Conservation (phyloP, 306 rosid genomes). For the Elaeagnus macrophylla region DNA sequence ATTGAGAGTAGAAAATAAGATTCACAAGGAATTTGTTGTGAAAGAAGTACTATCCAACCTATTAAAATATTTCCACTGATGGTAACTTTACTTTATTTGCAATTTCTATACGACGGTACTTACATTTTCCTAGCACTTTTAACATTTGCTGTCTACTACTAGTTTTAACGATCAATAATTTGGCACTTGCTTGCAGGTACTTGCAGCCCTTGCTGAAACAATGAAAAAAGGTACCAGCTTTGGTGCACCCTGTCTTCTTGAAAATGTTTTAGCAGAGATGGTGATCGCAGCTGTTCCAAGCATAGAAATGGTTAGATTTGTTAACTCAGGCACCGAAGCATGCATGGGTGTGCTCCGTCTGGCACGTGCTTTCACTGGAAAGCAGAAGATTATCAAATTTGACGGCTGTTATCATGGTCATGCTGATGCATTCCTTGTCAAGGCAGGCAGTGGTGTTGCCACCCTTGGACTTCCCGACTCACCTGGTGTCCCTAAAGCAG, state of each 20-base stretch:
- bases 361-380: slow-evolving; percentile 76
- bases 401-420: slow-evolving; percentile 99
- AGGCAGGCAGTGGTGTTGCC: slow-evolving; percentile 96
- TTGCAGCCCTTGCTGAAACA: slow-evolving; percentile 80
- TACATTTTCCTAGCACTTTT: too few relatives aligned
- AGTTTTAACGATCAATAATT: neutral
- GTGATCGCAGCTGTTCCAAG: slow-evolving; percentile 85
- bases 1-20: too few relatives aligned
- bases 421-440: slow-evolving; percentile 92
- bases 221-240: slow-evolving; percentile 99
- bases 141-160: too few relatives aligned
- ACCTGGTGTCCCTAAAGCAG: slow-evolving; percentile 90
- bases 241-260: slow-evolving; percentile 89
- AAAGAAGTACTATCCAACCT: too few relatives aligned
- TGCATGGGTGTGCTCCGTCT: slow-evolving; percentile 92
- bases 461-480: slow-evolving; percentile 96
- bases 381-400: slow-evolving; percentile 66
- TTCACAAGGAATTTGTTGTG: too few relatives aligned
- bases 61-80: too few relatives aligned
- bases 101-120: too few relatives aligned
- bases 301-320: slow-evolving; percentile 94
- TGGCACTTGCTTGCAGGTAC: slow-evolving; percentile 49
- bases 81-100: too few relatives aligned
- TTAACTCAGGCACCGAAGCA: slow-evolving; percentile 97
- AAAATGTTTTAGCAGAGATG: slow-evolving; percentile 66